Base-by-base conservation (phyloP, 345 rosid species). In the Boechera divaricarpa region DNA sequence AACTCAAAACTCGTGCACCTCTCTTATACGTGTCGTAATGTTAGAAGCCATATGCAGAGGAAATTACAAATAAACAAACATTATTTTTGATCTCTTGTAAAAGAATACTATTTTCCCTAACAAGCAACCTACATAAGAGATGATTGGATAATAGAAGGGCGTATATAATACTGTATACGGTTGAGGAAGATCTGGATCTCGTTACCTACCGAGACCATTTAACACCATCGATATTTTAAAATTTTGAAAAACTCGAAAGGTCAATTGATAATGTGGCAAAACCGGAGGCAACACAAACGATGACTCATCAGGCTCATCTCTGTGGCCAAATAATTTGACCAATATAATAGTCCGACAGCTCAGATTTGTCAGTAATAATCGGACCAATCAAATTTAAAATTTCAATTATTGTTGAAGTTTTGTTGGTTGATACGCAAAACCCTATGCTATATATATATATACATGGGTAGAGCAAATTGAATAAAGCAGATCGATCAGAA, bases 251-350 rank as follows among this genome's bases (percentile, higher is more conserved):
- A 70, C 29, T 74, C 77, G 71, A 76, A 48, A 32, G 26, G 57
- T 45, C 53, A 51, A 44, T 55, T 79, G 84, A 48, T 67, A 82
- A 86, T 79, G 90, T 85, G 90, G 85, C 90, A 62, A 41, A 38
- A 79, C 64, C 31, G 67, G 82, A 77, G 85, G 80, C 88, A 82
- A 70, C 60, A 70, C 7, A 60, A 65, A 74, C 66, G 83, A 83
- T 87, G 86, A 85, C 83, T 83, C 73, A 69, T 62, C 64, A 76
- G 70, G 75, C 74, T 54, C 35, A 49, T 67, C 66, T 70, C 66
- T 13, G 60, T 64, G 77, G 67, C 36, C 72, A 49, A 79, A 57
- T 52, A 77, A 73, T 51, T 78, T 84, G 76, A 72, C 73, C 65
- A 77, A 67, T 69, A 49, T 15, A 82, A 61, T 70, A 74, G 0